Percentiles rank a stretch among this genome's conserved stretches.
Evolutionary conservation across 768 basidiomycete genomes (phyloP).

Genomic region (Artomyces pyxidatus): DNA sequence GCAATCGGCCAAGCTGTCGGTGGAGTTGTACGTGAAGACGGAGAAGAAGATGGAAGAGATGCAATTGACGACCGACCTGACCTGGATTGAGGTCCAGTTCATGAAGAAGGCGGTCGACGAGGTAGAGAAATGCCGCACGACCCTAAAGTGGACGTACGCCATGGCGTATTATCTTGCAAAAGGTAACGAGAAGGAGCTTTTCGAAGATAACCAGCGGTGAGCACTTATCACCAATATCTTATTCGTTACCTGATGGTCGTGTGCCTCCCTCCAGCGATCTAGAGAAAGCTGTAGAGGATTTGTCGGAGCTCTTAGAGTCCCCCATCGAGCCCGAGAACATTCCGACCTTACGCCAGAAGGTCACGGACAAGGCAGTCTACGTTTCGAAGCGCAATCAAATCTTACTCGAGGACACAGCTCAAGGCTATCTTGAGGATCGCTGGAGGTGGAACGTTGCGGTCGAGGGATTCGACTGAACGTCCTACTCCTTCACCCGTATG

Average conservation of each 20-base stretch:
- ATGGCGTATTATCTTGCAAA: slow-evolving; percentile 96
- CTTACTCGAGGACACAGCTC: slow-evolving; percentile 89
- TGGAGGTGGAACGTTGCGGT: slow-evolving; percentile 76
- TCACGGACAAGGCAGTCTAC: slow-evolving; percentile 96
- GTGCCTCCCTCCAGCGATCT: slow-evolving; percentile 54
- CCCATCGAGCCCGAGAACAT: slow-evolving; percentile 84
- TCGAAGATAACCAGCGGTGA: slow-evolving; percentile 93
- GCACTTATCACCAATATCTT: slow-evolving; percentile 13
- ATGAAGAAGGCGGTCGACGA: slow-evolving; percentile 98
- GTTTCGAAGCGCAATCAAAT: slow-evolving; percentile 97
- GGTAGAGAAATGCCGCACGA: slow-evolving; percentile 82
- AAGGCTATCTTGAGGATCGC: slow-evolving; percentile 77
- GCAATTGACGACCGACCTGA: slow-evolving; percentile 85
- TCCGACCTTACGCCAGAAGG: slow-evolving; percentile 75
- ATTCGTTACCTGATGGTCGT: slow-evolving; percentile 3
- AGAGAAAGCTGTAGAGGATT: slow-evolving; percentile 90
- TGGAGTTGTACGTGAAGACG: slow-evolving; percentile 88
- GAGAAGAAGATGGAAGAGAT: slow-evolving; percentile 99
- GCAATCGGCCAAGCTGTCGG: slow-evolving; percentile 93
- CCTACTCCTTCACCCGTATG: no score
- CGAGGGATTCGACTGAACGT: slow-evolving; percentile 51
- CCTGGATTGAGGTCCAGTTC: slow-evolving; percentile 99
- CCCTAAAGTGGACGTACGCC: slow-evolving; percentile 98
- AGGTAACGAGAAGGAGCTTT: slow-evolving; percentile 89
- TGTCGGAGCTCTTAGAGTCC: slow-evolving; percentile 89